These are phyloP conservation scores for Fusarium subglutinans DNA, from an alignment of 2,329 filamentous ascomycete species.

Conservation along the genomic window DNA sequence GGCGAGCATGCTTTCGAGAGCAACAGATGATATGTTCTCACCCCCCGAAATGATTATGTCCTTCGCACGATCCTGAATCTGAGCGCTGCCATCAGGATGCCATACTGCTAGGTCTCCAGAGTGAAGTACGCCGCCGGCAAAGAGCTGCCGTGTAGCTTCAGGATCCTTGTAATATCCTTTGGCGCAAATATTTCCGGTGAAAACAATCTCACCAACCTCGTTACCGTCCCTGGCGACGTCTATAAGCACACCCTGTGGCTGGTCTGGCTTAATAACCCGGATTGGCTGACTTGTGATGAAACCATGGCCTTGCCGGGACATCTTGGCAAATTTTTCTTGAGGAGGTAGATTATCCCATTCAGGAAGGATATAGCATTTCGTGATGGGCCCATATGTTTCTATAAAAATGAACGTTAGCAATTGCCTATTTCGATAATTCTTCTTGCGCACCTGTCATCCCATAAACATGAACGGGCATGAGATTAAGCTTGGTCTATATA, in stretches of 20 bases:
- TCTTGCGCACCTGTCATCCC: constrained; percentile 66
- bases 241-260: constrained; percentile 65
- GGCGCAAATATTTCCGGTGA: constrained; percentile 89
- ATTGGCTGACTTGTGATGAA: constrained; percentile 84
- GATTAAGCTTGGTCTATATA: constrained; percentile 70
- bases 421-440: neutral
- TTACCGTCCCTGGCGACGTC: constrained; percentile 60
- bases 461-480: constrained; percentile 93
- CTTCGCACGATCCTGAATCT: constrained; percentile 94
- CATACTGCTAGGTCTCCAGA: constrained; percentile 93
- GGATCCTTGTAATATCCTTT: constrained; percentile 92
- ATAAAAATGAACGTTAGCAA: neutral
- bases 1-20: constrained; percentile 88
- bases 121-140: constrained; percentile 85
- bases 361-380: constrained; percentile 89
- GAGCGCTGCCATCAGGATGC: constrained; percentile 88
- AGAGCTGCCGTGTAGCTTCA: constrained; percentile 86
- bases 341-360: constrained; percentile 79
- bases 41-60: constrained; percentile 98
- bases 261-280: constrained; percentile 82
- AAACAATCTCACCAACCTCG: constrained; percentile 73
- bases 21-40: constrained; percentile 95
- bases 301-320: constrained; percentile 94
- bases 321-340: constrained; percentile 84
- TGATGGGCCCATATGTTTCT: constrained; percentile 95